Conservation (phyloP, 2,329 filamentous ascomycete species). For the Trichoderma endophyticum region DNA sequence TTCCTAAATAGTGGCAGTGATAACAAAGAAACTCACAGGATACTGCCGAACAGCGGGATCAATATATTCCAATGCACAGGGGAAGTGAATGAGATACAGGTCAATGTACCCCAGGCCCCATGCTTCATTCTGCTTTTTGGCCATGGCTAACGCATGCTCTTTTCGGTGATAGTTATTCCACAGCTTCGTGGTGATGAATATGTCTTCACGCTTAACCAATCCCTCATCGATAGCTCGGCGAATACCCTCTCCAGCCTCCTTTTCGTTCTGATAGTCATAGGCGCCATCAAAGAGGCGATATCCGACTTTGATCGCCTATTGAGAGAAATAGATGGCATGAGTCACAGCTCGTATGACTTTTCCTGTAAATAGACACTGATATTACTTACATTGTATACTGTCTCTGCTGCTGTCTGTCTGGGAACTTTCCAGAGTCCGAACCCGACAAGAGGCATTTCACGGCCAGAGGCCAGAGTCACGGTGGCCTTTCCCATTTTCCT, state of each 20-base stretch:
- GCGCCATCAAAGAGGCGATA: constrained; percentile 53
- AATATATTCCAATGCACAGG: constrained; percentile 44
- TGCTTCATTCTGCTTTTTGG: constrained; percentile 69
- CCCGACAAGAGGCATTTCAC: constrained; percentile 40
- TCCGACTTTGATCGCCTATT: constrained; percentile 46
- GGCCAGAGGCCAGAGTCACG: neutral
- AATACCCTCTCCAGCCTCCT: constrained; percentile 63
- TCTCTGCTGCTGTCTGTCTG: constrained; percentile 41
- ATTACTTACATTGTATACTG: constrained; percentile 54
- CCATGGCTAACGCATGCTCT: constrained; percentile 69
- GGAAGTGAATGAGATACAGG: constrained; percentile 75
- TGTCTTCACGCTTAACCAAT: constrained; percentile 67
- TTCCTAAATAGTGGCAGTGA: too few relatives aligned
- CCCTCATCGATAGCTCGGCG: constrained; percentile 53
- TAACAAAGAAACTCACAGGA: neutral
- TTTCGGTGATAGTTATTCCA: constrained; percentile 86
- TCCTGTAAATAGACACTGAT: neutral
- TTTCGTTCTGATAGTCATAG: constrained; percentile 62
- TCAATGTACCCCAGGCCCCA: constrained; percentile 85
- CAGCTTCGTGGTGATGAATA: constrained; percentile 87
- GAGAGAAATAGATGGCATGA: neutral
- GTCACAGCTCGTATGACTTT: too few relatives aligned
- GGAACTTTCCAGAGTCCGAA: constrained; percentile 70
- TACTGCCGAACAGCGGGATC: constrained; percentile 41
- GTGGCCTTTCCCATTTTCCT: neutral